Percentiles rank a stretch among this genome's conserved stretches.
Conservation (phyloP, 352 stramenopile species). For the Phytophthora pinifolia region DNA sequence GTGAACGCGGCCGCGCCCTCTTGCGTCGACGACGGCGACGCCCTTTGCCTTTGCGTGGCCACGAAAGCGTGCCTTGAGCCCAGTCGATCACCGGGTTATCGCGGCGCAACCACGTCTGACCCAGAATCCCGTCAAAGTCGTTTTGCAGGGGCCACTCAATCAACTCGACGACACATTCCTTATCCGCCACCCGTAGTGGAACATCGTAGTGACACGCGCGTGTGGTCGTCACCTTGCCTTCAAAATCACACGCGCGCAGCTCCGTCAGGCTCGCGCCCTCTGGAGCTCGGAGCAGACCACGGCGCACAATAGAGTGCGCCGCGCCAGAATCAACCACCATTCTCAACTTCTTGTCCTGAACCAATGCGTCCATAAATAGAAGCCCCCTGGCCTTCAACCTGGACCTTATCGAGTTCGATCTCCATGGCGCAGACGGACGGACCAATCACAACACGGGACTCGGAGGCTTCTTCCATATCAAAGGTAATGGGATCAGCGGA, state of each 20-base stretch:
- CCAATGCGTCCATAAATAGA: constrained; percentile 16
- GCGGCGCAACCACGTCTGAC: constrained; percentile 4
- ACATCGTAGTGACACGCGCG: neutral
- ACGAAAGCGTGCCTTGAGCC: constrained; percentile 6
- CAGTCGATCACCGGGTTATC: constrained; percentile 15
- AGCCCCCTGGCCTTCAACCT: constrained; percentile 12
- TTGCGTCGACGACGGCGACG: neutral
- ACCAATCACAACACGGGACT: constrained; percentile 10
- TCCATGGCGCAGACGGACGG: constrained; percentile 14
- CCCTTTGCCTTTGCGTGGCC: too few relatives aligned
- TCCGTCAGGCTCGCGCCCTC: neutral
- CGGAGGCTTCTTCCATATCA: constrained; percentile 2
- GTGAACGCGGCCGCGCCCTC: too few relatives aligned
- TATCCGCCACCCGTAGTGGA: constrained; percentile 9
- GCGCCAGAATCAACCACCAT: constrained; percentile 24
- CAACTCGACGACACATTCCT: constrained; percentile 6
- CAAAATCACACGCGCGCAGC: constrained; percentile 13
- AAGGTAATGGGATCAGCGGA: constrained; percentile 4
- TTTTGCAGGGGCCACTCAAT: constrained; percentile 14
- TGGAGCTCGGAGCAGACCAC: constrained; percentile 9
- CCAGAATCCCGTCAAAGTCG: constrained; percentile 16
- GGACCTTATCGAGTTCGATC: constrained; percentile 12
- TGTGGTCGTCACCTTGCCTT: constrained; percentile 8
- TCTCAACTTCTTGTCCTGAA: constrained; percentile 7
- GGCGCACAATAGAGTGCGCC: constrained; percentile 18